A percentile compares a stretch with the other conserved stretches of the same genome.
These are phyloP conservation scores for Primulina eburnea DNA, from an alignment of 257 asterid species.

Conservation along the genomic window DNA sequence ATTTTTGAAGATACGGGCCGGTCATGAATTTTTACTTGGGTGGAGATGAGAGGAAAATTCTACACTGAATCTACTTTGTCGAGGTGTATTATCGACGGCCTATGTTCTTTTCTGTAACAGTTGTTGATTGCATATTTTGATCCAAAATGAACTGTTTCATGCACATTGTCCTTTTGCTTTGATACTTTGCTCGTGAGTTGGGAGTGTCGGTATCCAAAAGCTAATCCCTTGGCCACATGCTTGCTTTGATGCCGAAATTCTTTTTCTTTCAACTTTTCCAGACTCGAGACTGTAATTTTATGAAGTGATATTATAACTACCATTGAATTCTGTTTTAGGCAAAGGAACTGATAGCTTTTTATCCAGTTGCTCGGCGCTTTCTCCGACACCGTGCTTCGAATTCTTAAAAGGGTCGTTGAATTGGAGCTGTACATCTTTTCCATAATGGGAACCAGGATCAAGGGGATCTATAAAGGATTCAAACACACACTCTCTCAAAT, in stretches of 20 bases:
- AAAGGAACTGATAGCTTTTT: constrained; percentile 33
- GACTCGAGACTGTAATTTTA: neutral
- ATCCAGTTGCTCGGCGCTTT: constrained; percentile 27
- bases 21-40: constrained; percentile 25
- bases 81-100: constrained; percentile 21
- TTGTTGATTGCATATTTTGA: constrained; percentile 8
- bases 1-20: constrained; percentile 26
- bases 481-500: constrained; percentile 51
- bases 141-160: neutral
- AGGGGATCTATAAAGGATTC: constrained; percentile 70
- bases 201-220: neutral
- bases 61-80: constrained; percentile 31
- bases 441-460: constrained; percentile 63
- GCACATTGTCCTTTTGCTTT: neutral
- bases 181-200: neutral
- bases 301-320: neutral
- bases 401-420: constrained; percentile 23
- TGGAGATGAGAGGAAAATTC: constrained; percentile 32
- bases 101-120: constrained; percentile 10
- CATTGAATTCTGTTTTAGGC: constrained; percentile 36
- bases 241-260: constrained; percentile 29
- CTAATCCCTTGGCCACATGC: constrained; percentile 13
- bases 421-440: neutral
- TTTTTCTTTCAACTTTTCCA: constrained; percentile 13
- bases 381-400: constrained; percentile 26